Evolutionary conservation across 441 rosid species (phyloP).

Genomic region (Hura crepitans): DNA sequence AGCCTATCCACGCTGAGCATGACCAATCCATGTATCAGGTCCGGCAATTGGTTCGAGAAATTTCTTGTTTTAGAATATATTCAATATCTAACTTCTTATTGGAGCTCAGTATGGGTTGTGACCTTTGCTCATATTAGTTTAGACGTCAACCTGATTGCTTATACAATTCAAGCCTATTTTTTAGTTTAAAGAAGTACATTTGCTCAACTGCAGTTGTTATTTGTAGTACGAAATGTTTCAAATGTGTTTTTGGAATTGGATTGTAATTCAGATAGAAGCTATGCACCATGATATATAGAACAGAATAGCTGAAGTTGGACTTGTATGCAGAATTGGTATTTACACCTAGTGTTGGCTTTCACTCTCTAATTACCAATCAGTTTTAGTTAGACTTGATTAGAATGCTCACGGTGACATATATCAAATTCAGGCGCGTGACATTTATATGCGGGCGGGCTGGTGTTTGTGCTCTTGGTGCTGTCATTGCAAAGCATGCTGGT

Average conservation of each 20-base stretch:
- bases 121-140: neutral
- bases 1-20: neutral
- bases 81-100: neutral
- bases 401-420: neutral
- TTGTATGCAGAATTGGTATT: neutral
- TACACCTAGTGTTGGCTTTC: neutral
- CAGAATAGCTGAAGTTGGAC: neutral
- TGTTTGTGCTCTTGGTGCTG: slow-evolving; percentile 71
- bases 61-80: neutral
- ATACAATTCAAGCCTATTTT: neutral
- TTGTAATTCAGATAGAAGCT: neutral
- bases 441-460: slow-evolving; percentile 66
- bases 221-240: neutral
- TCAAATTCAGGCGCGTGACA: slow-evolving; percentile 43
- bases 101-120: neutral
- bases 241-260: neutral
- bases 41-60: neutral
- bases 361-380: neutral
- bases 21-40: neutral
- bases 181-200: neutral
- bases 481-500: slow-evolving; percentile 53
- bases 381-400: slow-evolving; percentile 10
- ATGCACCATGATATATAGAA: neutral
- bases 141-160: neutral
- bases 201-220: neutral